Evolutionary conservation across 306 rosid genomes (phyloP), one percentile per base, ranked within the genome.

Genomic region (Ziziphus jujuba): DNA sequence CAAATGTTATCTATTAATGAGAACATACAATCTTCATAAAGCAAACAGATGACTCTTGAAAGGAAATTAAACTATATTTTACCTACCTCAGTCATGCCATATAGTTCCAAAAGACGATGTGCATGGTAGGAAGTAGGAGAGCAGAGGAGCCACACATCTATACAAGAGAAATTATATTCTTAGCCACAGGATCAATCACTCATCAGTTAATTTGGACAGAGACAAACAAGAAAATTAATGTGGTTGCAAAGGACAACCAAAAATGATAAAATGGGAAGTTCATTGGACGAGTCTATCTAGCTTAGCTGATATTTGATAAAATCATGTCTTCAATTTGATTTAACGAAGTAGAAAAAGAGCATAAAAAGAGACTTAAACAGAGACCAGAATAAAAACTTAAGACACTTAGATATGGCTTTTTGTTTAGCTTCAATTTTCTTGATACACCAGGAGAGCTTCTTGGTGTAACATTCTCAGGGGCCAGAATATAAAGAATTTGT

Each of bases 111-210:
- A 70, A 93, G 85, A 72, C 89, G 75, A 74, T 93, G 98, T 50
- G 87, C 97, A 88, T 86, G 77, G 90, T 83, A 61, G 98, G 97
- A 69, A 79, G 76, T 67, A 96, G 98, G 72, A 93, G 97, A 16
- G 96, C 98, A 51, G 98, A 88, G 75, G 98, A 92, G 63, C 98
- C 98, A 84, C 98, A 86, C 98, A 93, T 93, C 98, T 93, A 72
- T 5, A 21, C 51, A 35, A 50, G 44, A 31, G 9, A 59, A 35
- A 45, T 31, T 56, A 35, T 31, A 35, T 44, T 31, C 9, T 20
- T 35, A 63, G 65, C 33, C 69, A 71, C 12, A 65, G 40, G 11
- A 12, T 13, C 13, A 14, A 21, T 50, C 14, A 36, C 44, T 64
- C 35, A 75, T 70, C 51, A 72, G 9, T 61, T 62, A 62, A 62